Conservation (phyloP, 805 yeast genomes). For the Candida tibetensis region DNA sequence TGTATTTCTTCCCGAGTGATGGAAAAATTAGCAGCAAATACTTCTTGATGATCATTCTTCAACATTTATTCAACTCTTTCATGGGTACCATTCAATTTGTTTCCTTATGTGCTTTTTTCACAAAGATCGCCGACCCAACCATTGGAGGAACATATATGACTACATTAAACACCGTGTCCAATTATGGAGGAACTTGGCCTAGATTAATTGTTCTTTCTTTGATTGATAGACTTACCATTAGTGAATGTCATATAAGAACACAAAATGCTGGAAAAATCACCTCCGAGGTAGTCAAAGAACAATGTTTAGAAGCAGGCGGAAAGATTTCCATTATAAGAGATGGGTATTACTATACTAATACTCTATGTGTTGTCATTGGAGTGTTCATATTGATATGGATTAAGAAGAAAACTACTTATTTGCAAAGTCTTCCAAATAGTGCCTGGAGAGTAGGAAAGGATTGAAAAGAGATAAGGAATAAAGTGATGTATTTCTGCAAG, state of each 20-base stretch:
- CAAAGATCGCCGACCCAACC: slow-evolving; percentile 89
- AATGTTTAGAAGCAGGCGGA: slow-evolving; percentile 58
- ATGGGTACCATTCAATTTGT: slow-evolving; percentile 96
- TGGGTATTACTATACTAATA: slow-evolving; percentile 81
- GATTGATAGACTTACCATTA: slow-evolving; percentile 74
- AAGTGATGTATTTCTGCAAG: background rate
- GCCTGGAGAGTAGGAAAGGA: slow-evolving; percentile 72
- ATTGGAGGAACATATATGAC: slow-evolving; percentile 99
- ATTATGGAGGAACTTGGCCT: slow-evolving; percentile 98
- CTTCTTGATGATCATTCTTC: slow-evolving; percentile 70
- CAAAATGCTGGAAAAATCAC: slow-evolving; percentile 11
- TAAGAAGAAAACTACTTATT: slow-evolving; percentile 52
- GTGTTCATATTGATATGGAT: slow-evolving; percentile 65
- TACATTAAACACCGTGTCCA: slow-evolving; percentile 83
- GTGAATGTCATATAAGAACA: slow-evolving; percentile 48
- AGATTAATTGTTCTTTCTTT: slow-evolving; percentile 71
- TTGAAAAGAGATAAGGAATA: slow-evolving; percentile 1
- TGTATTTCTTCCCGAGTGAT: slow-evolving; percentile 64
- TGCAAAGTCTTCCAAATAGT: slow-evolving; percentile 70
- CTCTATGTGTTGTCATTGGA: slow-evolving; percentile 69
- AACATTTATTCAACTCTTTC: slow-evolving; percentile 83
- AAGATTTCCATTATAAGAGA: slow-evolving; percentile 54
- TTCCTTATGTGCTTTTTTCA: slow-evolving; percentile 90
- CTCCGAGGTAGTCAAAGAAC: slow-evolving; percentile 40
- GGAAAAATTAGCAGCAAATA: slow-evolving; percentile 50